Evolutionary conservation across 2,329 filamentous ascomycete species (phyloP), one percentile per base, ranked within the genome.

Genomic region (Talaromyces atroroseus): DNA sequence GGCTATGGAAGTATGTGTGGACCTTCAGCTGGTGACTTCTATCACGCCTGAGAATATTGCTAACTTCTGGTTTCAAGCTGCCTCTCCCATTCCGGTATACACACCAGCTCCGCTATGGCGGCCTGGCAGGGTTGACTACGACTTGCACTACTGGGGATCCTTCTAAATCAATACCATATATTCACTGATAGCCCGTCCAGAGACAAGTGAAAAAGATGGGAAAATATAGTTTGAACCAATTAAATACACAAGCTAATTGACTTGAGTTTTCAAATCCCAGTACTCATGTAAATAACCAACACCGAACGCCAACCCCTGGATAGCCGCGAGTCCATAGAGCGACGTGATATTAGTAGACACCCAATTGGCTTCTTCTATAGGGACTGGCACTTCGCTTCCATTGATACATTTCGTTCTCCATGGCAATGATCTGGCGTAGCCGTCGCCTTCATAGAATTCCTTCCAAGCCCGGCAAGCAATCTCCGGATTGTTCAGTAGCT

Each of bases 321-420:
- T 83, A 0, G 76, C 80, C 1, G 80, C 78, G 50, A 84, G 60
- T 0, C 82, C 82, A 65, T 83, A 85, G 58, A 81, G 73, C 0
- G 82, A 80, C 5, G 77, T 74, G 44, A 79, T 79, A 61, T 85
- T 85, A 0, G 82, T 84, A 1, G 76, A 74, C 1, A 85, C 62
- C 82, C 82, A 85, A 0, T 71, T 65, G 0, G 81, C 82, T 66
- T 85, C 82, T 18, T 83, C 78, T 0, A 82, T 73, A 0, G 77
- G 73, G 2, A 71, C 63, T 10, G 83, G 61, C 1, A 78, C 77
- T 4, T 68, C 67, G 42, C 76, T 76, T 0, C 76, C 77, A 10
- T 69, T 68, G 1, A 83, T 60, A 2, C 59, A 63, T 18, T 68
- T 72, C 2, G 71, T 74, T 3, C 61, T 61, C 34, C 61, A 63